A percentile compares a stretch with the other conserved stretches of the same genome.
Evolutionary conservation across 2,329 filamentous ascomycete genomes (phyloP).

Genomic region (Hypoxylon sp.): DNA sequence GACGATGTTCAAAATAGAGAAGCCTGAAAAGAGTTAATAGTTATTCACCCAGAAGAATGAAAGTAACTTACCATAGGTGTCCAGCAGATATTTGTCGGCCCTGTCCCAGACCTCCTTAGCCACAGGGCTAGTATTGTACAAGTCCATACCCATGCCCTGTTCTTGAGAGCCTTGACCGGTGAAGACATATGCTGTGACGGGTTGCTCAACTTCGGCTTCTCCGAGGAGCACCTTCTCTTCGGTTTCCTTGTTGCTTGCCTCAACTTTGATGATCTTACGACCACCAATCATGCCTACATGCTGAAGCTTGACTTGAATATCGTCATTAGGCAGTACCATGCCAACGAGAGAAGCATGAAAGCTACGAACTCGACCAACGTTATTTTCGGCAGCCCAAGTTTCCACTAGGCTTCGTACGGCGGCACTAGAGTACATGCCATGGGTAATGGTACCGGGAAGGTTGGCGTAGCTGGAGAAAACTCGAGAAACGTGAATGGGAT

Average conservation of each 20-base stretch:
- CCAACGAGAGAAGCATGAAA: slow-evolving; percentile 98
- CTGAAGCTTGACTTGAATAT: slow-evolving; percentile 93
- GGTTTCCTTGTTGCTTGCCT: slow-evolving; percentile 93
- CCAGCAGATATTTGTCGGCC: slow-evolving; percentile 97
- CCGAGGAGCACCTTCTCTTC: slow-evolving; percentile 96
- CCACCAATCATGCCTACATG: slow-evolving; percentile 98
- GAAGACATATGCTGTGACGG: slow-evolving; percentile 96
- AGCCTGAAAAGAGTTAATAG: slow-evolving; percentile 68
- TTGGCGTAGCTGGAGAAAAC: slow-evolving; percentile 97
- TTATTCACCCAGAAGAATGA: neutral
- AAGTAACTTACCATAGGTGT: slow-evolving; percentile 86
- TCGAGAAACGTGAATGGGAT: slow-evolving; percentile 97
- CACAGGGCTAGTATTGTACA: slow-evolving; percentile 93
- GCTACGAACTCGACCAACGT: slow-evolving; percentile 95
- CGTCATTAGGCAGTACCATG: slow-evolving; percentile 98
- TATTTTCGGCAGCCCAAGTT: slow-evolving; percentile 99
- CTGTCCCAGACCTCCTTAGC: slow-evolving; percentile 98
- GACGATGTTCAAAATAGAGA: slow-evolving; percentile 98
- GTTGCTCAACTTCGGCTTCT: slow-evolving; percentile 98
- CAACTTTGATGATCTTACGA: slow-evolving; percentile 99
- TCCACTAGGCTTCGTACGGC: slow-evolving; percentile 96
- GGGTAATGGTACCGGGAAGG: slow-evolving; percentile 95
- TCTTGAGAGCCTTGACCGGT: slow-evolving; percentile 98
- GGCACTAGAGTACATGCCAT: slow-evolving; percentile 99
- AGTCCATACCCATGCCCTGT: slow-evolving; percentile 99